A percentile compares a stretch with the other conserved stretches of the same genome.
Conservation (phyloP, 2,329 filamentous ascomycete genomes). For the Pseudocercospora fijiensis region DNA sequence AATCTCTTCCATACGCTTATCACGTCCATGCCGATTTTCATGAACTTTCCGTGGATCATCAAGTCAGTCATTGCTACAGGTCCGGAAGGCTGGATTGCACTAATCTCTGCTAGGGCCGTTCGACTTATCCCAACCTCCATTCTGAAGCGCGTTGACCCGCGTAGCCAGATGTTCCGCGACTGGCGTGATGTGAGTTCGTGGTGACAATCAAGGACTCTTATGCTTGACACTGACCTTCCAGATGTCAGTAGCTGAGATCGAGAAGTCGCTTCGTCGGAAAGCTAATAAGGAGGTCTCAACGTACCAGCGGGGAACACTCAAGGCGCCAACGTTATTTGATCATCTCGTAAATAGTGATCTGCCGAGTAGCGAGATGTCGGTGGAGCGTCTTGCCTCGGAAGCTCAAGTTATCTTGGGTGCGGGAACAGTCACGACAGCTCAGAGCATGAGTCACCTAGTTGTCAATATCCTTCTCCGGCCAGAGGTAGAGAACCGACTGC, state of each 20-base stretch:
- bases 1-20: constrained; percentile 17
- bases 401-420: constrained; percentile 48
- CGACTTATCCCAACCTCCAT: too few species aligned
- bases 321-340: background rate
- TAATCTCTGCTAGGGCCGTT: too few species aligned
- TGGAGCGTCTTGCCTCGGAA: constrained; percentile 33
- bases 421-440: constrained; percentile 48
- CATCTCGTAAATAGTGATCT: background rate
- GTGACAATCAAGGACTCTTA: too few species aligned
- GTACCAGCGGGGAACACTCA: too few species aligned
- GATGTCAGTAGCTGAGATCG: too few species aligned
- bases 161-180: too few species aligned
- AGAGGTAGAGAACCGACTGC: constrained; percentile 37
- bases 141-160: too few species aligned
- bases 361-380: constrained; percentile 4
- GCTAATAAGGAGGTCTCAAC: too few species aligned
- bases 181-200: too few species aligned
- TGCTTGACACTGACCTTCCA: too few species aligned
- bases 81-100: too few species aligned
- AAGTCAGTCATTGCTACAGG: background rate
- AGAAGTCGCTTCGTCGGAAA: too few species aligned
- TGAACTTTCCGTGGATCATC: background rate
- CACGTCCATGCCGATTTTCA: background rate
- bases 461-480: constrained; percentile 44
- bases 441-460: constrained; percentile 44